Evolutionary conservation across 495 filamentous ascomycete species (phyloP).

Genomic region (Annulohypoxylon maeteangense): DNA sequence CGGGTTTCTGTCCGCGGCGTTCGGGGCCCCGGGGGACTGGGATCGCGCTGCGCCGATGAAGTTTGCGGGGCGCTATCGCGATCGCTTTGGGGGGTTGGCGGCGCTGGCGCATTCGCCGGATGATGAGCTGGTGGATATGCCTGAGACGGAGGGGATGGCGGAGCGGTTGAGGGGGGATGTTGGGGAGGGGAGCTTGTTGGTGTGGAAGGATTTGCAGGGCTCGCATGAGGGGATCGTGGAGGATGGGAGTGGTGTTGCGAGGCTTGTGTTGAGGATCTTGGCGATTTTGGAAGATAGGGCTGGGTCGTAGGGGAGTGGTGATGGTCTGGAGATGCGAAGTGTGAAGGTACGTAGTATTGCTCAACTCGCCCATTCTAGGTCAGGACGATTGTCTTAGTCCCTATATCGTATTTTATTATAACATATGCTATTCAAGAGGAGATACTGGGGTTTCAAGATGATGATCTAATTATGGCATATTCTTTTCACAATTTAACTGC

Average conservation of each 20-base stretch:
- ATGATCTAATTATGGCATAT: not conserved
- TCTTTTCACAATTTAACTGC: not conserved
- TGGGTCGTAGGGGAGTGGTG: not conserved
- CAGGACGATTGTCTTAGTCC: not conserved
- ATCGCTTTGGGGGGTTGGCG: constrained; percentile 58
- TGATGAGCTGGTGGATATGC: constrained; percentile 68
- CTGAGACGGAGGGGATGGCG: constrained; percentile 63
- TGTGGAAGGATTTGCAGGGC: constrained; percentile 62
- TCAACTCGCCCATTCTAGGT: too few species aligned
- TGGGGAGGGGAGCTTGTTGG: constrained; percentile 46
- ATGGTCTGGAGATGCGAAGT: not conserved
- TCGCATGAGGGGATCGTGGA: constrained; percentile 66
- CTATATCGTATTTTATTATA: not conserved
- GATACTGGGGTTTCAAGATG: not conserved
- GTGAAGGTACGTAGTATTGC: too few species aligned
- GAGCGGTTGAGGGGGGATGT: constrained; percentile 42
- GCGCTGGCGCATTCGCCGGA: constrained; percentile 68
- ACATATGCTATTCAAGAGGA: not conserved
- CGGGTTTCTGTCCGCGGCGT: constrained; percentile 38
- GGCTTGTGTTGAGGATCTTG: constrained; percentile 29
- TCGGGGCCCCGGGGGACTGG: constrained; percentile 44
- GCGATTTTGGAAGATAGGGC: constrained; percentile 9
- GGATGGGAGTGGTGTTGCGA: constrained; percentile 39
- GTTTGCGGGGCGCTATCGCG: constrained; percentile 49
- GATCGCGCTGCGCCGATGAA: constrained; percentile 42